Conservation (phyloP, 2,329 filamentous ascomycete genomes). For the Zasmidium cellare region DNA sequence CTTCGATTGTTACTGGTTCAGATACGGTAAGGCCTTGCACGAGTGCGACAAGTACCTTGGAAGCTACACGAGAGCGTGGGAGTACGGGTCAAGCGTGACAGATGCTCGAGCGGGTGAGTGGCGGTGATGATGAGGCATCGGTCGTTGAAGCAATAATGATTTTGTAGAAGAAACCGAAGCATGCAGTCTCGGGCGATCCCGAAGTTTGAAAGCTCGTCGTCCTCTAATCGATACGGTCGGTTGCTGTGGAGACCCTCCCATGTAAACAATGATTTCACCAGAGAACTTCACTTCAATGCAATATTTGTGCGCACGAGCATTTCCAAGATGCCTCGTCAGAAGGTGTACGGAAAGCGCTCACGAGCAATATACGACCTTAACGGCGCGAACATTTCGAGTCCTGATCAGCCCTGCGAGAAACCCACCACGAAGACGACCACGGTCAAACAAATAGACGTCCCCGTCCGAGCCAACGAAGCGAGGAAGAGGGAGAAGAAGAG, state of each 20-base stretch:
- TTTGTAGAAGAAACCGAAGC: no score
- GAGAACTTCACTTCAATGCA: background rate
- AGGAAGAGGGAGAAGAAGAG: background rate
- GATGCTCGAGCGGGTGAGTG: no score
- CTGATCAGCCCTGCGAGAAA: slow-evolving; percentile 19
- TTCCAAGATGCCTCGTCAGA: slow-evolving; percentile 33
- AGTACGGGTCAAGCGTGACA: no score
- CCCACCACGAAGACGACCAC: slow-evolving; percentile 5
- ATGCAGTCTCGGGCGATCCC: no score
- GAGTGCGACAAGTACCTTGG: no score
- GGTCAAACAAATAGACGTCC: background rate
- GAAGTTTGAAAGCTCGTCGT: no score
- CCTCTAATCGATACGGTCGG: background rate
- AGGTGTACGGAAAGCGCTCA: slow-evolving; percentile 43
- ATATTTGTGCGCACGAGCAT: background rate
- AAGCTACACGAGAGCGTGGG: no score
- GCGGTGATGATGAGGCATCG: no score
- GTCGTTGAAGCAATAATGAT: no score
- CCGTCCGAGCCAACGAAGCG: background rate
- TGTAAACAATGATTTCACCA: background rate
- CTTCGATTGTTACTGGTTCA: no score
- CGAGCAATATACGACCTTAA: slow-evolving; percentile 28
- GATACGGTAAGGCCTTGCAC: no score
- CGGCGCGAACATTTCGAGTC: slow-evolving; percentile 27
- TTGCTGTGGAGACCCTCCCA: background rate